Evolutionary conservation across 352 stramenopile genomes (phyloP).

Genomic region (Thraustochytrium striatum): DNA sequence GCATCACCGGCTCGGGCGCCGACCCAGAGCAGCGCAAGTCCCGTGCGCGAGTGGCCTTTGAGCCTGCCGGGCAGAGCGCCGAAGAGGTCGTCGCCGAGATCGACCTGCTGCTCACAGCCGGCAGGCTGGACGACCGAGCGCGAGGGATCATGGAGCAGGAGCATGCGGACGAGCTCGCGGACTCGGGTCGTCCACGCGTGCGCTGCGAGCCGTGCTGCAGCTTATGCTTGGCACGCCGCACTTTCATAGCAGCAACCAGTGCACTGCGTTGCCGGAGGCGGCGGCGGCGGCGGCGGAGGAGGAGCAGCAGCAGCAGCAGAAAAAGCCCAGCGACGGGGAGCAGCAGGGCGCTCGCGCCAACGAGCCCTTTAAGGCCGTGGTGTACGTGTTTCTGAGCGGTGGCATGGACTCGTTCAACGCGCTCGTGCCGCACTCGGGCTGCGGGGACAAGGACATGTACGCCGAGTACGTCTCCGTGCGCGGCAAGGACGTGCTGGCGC

Average conservation of each 20-base stretch:
- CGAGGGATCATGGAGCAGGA: conserved; percentile 41
- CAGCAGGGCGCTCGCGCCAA: no score
- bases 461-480: conserved; percentile 55
- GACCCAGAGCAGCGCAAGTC: no score
- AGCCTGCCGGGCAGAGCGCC: background rate
- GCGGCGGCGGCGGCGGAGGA: conserved; percentile 49
- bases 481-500: background rate
- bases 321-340: background rate
- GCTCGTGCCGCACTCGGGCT: conserved; percentile 59
- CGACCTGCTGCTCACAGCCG: conserved; percentile 57
- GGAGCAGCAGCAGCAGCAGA: background rate
- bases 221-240: conserved; percentile 58
- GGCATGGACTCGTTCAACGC: conserved; percentile 61
- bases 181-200: background rate
- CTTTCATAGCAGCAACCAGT: no score
- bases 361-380: conserved; percentile 59
- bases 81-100: conserved; percentile 59
- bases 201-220: conserved; percentile 52
- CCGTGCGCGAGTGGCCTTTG: background rate
- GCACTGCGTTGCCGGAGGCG: no score
- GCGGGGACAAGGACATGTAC: conserved; percentile 54
- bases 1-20: background rate
- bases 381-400: conserved; percentile 60
- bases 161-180: background rate
- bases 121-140: conserved; percentile 53